Base-by-base conservation (phyloP, 129 eudicot genomes). In the Escallonia rubra region DNA sequence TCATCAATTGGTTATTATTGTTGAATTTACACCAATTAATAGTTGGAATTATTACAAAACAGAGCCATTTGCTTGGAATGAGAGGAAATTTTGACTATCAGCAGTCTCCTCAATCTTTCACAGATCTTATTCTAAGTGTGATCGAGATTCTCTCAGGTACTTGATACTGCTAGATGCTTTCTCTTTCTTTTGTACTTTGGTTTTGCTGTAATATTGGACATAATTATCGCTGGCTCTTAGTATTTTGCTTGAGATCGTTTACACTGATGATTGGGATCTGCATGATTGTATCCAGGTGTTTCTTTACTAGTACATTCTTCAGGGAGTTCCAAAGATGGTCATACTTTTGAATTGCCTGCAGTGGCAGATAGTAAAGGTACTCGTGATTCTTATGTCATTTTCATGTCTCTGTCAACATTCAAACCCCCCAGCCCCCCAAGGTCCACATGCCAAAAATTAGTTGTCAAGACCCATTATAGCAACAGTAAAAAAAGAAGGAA, bases 141-240 rank as follows among this genome's bases (percentile, higher is more conserved):
- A 82, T 87, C 75, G 87, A 82, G 77, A 85, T 87, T 67, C 95
- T 90, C 43, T 90, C 97, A 46, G 97, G 97, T 90, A 88, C 70
- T 60, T 76, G 7, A 7, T 4, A 23, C 50, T 43, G 68, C 16
- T 46, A 49, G 11, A 6, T 10, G 10, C 46, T 70, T 67, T 41
- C 40, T 41, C 23, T 58, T 10, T 45, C 50, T 46, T 6, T 9
- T 5, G 50, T 9, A 46, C 10, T 46, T 46, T 0, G 10, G 6
- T 7, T 54, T 54, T 54, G 3, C 16, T 14, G 13, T 4, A 11
- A 54, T 54, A 54, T 54, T 11, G 59, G 10, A 50, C 10, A 4
- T 5, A 9, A 16, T 10, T 50, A 50, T 50, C 55, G 4, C 55
- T 4, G 11, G 55, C 10, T 42, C 8, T 50, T 10, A 43, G 34